Percentiles rank a stretch among this genome's conserved stretches.
phyloP scores from a whole-genome alignment of 106 monocot genomes.

The Dioscorea zingiberensis region DNA sequence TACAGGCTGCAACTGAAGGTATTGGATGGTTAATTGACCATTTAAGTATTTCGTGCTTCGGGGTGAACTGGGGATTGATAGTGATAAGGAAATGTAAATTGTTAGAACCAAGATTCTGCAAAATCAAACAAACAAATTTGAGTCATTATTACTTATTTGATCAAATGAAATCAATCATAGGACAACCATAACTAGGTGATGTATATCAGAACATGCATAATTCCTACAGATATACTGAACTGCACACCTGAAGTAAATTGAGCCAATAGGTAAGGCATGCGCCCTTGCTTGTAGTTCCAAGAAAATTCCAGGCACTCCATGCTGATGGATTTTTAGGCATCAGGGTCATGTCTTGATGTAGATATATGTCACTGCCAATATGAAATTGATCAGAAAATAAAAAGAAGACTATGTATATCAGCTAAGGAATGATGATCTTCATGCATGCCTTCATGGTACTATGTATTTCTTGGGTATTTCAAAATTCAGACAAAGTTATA shows the following conservation, averaged over 20 bases:
- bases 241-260: constrained; percentile 83
- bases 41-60: constrained; percentile 47
- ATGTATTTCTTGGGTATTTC: too few relatives aligned
- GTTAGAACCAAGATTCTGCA: constrained; percentile 65
- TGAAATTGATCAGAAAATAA: too few relatives aligned
- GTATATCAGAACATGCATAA: neutral
- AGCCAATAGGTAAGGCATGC: constrained; percentile 90
- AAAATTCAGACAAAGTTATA: too few relatives aligned
- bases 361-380: constrained; percentile 73
- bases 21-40: constrained; percentile 83
- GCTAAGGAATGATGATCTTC: too few relatives aligned
- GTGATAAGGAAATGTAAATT: constrained; percentile 61
- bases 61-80: constrained; percentile 60
- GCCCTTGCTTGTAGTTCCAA: constrained; percentile 53
- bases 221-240: neutral
- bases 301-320: constrained; percentile 99
- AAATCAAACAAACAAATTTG: neutral
- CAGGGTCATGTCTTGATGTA: constrained; percentile 71
- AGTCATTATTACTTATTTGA: too few relatives aligned
- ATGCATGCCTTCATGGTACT: too few relatives aligned
- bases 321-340: constrained; percentile 82
- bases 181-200: too few relatives aligned
- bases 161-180: too few relatives aligned
- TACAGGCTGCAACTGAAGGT: constrained; percentile 83
- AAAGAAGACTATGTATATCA: too few relatives aligned